phyloP scores from a whole-genome alignment of 495 filamentous ascomycete species.

The Bathelium albidoporum region DNA sequence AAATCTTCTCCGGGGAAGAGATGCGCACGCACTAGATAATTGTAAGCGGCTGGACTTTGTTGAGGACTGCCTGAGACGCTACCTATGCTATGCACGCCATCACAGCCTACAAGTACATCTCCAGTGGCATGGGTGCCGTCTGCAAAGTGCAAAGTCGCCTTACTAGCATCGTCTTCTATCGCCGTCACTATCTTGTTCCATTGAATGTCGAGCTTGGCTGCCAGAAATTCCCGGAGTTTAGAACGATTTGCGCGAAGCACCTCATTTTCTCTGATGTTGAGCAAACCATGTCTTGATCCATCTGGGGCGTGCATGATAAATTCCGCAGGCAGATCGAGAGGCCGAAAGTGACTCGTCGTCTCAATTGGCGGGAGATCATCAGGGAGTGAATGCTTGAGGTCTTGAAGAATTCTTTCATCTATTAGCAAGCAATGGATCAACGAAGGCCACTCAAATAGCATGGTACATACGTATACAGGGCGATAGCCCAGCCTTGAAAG shows the following conservation, averaged over 20 bases:
- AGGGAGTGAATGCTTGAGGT: neutral
- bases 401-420: neutral
- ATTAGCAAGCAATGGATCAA: neutral
- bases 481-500: conserved; percentile 3
- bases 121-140: conserved; percentile 42
- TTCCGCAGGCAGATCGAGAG: neutral
- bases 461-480: neutral
- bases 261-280: neutral
- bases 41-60: neutral
- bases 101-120: conserved; percentile 44
- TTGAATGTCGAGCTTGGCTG: neutral
- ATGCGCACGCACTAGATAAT: neutral
- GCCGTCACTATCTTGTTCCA: neutral
- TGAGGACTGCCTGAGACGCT: neutral
- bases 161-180: neutral
- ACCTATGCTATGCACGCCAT: conserved; percentile 35
- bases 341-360: neutral
- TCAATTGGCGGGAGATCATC: neutral
- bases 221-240: neutral
- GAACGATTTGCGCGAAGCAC: neutral
- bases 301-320: neutral
- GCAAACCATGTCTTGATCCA: neutral
- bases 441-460: neutral
- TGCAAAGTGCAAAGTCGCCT: conserved; percentile 30
- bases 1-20: neutral